Evolutionary conservation across 352 stramenopile species (phyloP).

Genomic region (Pythium angustatum): DNA sequence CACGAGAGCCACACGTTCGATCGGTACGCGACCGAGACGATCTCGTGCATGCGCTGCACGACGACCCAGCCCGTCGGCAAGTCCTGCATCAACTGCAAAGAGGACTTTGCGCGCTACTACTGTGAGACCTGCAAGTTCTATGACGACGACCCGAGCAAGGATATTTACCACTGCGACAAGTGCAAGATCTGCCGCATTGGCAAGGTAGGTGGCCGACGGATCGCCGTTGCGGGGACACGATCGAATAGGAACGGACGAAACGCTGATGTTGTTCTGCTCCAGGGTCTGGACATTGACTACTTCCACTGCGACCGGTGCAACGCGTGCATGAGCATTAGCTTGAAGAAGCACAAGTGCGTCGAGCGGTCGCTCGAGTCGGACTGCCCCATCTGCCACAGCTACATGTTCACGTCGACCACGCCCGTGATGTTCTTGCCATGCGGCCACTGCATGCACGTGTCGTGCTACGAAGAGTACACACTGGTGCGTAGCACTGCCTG

Average conservation of each 20-base stretch:
- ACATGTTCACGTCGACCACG: conserved; percentile 96
- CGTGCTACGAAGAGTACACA: conserved; percentile 95
- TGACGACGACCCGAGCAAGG: conserved; percentile 90
- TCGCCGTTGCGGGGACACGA: neutral
- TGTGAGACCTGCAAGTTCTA: conserved; percentile 96
- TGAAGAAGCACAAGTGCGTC: conserved; percentile 93
- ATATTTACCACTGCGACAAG: conserved; percentile 98
- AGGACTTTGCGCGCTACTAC: conserved; percentile 92
- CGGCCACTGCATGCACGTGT: conserved; percentile 96
- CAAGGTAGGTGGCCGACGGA: conserved; percentile 39
- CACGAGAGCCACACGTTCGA: conserved; percentile 91
- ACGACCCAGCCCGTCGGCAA: conserved; percentile 71
- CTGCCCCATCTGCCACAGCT: conserved; percentile 95
- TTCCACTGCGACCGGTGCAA: conserved; percentile 98
- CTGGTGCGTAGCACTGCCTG: conserved; percentile 40
- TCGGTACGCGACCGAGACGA: conserved; percentile 92
- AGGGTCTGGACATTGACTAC: conserved; percentile 95
- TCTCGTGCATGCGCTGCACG: conserved; percentile 94
- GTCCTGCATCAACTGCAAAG: conserved; percentile 70
- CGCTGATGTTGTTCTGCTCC: neutral
- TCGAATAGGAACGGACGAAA: no score
- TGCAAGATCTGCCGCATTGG: conserved; percentile 97
- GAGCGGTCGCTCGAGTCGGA: conserved; percentile 94
- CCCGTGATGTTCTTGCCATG: conserved; percentile 94
- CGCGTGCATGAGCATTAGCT: conserved; percentile 93